These are phyloP conservation scores for Auriculariales sp. DNA, from an alignment of 768 basidiomycete species.

Conservation along the genomic window DNA sequence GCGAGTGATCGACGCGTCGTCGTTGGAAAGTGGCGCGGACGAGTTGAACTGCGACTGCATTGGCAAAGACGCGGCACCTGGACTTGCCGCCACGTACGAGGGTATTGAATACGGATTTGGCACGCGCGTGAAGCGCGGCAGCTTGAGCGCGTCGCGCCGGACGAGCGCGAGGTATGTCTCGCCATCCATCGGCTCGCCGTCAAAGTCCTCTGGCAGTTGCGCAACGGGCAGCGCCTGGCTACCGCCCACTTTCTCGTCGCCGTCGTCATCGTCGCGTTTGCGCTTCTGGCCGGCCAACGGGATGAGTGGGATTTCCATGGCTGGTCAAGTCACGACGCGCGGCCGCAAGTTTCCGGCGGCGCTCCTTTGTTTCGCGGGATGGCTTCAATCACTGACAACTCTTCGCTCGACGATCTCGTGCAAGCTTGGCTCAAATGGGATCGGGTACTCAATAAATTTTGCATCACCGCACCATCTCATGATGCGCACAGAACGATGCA, in stretches of 20 bases:
- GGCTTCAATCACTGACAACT: conserved; percentile 7
- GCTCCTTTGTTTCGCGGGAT: conserved; percentile 4
- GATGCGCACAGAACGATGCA: conserved; percentile 34
- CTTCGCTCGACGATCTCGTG: conserved; percentile 27
- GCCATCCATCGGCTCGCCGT: conserved; percentile 52
- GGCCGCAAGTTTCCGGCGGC: background rate
- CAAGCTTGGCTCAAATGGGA: conserved; percentile 37
- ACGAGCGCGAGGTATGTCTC: conserved; percentile 73
- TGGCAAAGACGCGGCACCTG: background rate
- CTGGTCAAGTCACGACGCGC: conserved; percentile 1
- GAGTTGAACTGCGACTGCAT: background rate
- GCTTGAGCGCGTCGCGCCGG: conserved; percentile 31
- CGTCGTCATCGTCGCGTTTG: conserved; percentile 4
- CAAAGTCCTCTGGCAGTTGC: conserved; percentile 53
- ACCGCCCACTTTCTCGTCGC: conserved; percentile 1
- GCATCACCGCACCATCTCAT: background rate
- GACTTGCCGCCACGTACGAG: conserved; percentile 3
- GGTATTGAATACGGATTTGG: too few species aligned
- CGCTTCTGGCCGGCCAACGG: too few species aligned
- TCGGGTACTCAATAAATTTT: conserved; percentile 17
- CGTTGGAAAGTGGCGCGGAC: background rate
- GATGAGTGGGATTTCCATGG: conserved; percentile 6
- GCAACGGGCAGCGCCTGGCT: conserved; percentile 19
- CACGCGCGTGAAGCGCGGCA: too few species aligned
- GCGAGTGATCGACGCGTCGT: background rate